Evolutionary conservation across 2,329 filamentous ascomycete species (phyloP).

Genomic region (Exophiala sideris): DNA sequence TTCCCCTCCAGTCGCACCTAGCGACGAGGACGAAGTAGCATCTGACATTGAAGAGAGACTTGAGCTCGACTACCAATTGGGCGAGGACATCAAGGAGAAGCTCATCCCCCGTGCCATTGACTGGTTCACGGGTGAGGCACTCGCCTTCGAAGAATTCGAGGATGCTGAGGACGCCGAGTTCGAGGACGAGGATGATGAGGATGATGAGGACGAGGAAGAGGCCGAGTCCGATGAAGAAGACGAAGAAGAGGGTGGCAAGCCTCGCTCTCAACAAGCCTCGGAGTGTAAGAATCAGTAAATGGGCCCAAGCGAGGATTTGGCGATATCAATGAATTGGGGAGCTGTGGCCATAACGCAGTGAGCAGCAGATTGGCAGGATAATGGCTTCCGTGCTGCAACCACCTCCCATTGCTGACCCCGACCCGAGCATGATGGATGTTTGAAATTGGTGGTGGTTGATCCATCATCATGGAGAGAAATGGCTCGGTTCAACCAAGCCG

Average conservation of each 20-base stretch:
- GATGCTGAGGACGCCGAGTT: slow-evolving; percentile 80
- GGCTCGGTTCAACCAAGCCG: background rate
- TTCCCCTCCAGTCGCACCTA: slow-evolving; percentile 83
- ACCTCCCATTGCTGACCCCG: slow-evolving; percentile 7
- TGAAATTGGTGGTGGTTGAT: slow-evolving; percentile 6
- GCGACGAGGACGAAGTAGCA: slow-evolving; percentile 67
- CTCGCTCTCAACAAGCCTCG: slow-evolving; percentile 77
- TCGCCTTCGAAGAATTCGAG: slow-evolving; percentile 91
- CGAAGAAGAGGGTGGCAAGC: slow-evolving; percentile 46
- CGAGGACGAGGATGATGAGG: slow-evolving; percentile 87
- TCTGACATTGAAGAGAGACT: slow-evolving; percentile 96
- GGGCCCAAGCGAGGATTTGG: background rate
- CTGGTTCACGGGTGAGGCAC: slow-evolving; percentile 98
- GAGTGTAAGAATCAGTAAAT: slow-evolving; percentile 68
- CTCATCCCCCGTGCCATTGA: slow-evolving; percentile 96
- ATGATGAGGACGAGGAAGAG: slow-evolving; percentile 84
- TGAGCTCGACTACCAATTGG: slow-evolving; percentile 96
- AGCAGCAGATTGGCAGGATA: slow-evolving; percentile 1
- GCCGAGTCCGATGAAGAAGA: slow-evolving; percentile 67
- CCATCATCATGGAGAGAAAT: slow-evolving; percentile 5
- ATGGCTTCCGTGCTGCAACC: slow-evolving; percentile 1
- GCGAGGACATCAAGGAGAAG: slow-evolving; percentile 99
- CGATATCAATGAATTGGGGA: slow-evolving; percentile 5
- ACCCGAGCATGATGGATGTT: slow-evolving; percentile 20
- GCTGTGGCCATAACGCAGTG: background rate